Evolutionary conservation across 768 basidiomycete genomes (phyloP), one percentile per base, ranked within the genome.

Genomic region (Auricularia sp.): DNA sequence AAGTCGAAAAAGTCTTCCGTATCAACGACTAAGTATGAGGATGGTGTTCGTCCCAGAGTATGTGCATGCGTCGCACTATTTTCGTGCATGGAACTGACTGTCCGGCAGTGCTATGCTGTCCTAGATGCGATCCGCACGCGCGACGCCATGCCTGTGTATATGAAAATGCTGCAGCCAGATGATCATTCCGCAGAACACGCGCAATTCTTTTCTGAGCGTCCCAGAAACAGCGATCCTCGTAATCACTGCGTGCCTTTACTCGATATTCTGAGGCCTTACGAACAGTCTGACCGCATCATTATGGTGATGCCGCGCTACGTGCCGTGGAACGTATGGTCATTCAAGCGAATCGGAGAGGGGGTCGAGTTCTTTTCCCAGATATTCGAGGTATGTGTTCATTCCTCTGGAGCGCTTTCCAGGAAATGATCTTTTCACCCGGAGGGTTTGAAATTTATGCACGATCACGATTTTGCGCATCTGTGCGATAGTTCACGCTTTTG

Each of bases 391-490:
- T 18, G 44, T 44, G 44, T 44, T 18, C 11, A 10, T 44, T 18
- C 44, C 44, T 44, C 44, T 18, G 11, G 11, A 44, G 8, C 18
- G 8, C 18, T 1, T 18, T 10, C 44, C 44, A 10, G 44, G 8
- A 10, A 44, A 44, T 18, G 8, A 44, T 10, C 16, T 18, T 51
- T 16, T 39, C 47, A 51, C 21, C 11, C 44, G 8, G 5, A 51
- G 77, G 75, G 77, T 0, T 63, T 79, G 3, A 67, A 72, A 62
- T 78, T 77, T 65, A 75, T 80, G 69, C 79, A 80, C 65, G 64
- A 68, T 1, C 70, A 77, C 36, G 67, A 69, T 18, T 68, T 79
- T 1, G 79, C 77, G 3, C 79, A 79, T 63, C 67, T 51, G 47
- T 51, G 47, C 7, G 39, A 13, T 7, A 8, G 13, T 39, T 7